A percentile compares a stretch with the other conserved stretches of the same genome.
These are phyloP conservation scores for Blastomyces parvus DNA, from an alignment of 2,329 filamentous ascomycete species.

Conservation along the genomic window DNA sequence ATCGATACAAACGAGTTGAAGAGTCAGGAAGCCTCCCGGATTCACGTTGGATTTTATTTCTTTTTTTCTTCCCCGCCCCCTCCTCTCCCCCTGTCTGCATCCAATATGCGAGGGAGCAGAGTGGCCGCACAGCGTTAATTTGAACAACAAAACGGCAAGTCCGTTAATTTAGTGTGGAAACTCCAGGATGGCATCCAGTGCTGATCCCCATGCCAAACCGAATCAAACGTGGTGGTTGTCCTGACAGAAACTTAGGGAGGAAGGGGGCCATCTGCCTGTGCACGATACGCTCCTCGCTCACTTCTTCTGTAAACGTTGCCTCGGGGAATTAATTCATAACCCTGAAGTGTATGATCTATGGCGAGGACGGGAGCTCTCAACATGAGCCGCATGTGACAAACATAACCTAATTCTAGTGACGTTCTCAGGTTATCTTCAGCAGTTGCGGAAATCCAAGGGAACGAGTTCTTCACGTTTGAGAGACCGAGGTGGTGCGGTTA, in stretches of 20 bases:
- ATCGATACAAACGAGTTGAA: neutral
- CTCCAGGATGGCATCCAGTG: neutral
- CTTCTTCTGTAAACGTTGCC: neutral
- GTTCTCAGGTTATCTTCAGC: neutral
- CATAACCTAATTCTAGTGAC: neutral
- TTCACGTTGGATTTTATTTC: neutral
- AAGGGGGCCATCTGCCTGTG: neutral
- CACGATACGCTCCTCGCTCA: neutral
- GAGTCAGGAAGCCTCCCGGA: neutral
- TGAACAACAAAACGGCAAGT: neutral
- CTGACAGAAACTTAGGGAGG: neutral
- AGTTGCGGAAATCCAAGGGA: neutral
- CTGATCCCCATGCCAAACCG: neutral
- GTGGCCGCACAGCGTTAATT: neutral
- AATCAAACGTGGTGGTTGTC: neutral
- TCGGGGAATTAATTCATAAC: neutral
- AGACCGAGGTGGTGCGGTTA: neutral
- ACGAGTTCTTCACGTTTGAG: neutral
- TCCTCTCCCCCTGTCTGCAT: neutral
- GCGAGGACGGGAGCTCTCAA: neutral
- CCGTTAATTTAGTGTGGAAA: neutral
- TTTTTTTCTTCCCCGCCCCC: conserved; percentile 2
- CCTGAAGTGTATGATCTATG: neutral
- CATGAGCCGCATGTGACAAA: neutral
- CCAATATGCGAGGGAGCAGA: conserved; percentile 1